phyloP scores from a whole-genome alignment of 768 basidiomycete genomes.

The Leccinum olivaceopallidum region DNA sequence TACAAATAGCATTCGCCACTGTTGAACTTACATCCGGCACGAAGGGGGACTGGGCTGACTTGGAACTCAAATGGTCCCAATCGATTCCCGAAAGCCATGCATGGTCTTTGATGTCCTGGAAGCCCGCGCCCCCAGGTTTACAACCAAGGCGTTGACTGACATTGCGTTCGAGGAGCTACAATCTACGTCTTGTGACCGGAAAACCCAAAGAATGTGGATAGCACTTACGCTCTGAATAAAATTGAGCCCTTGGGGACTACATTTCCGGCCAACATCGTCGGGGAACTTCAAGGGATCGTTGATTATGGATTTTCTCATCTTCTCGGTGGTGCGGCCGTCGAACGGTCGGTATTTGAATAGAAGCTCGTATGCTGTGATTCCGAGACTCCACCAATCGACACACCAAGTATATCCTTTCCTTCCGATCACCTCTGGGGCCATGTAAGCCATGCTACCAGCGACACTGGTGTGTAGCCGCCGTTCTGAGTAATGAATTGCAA shows the following conservation, averaged over 20 bases:
- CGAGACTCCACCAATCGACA: constrained; percentile 96
- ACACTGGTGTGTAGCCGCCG: constrained; percentile 87
- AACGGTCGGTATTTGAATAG: constrained; percentile 83
- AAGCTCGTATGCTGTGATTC: constrained; percentile 89
- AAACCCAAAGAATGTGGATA: constrained; percentile 1
- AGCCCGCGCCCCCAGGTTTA: constrained; percentile 61
- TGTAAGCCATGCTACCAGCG: constrained; percentile 99
- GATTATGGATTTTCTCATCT: constrained; percentile 84
- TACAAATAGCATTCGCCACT: background rate
- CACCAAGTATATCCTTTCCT: constrained; percentile 92
- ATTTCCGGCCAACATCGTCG: constrained; percentile 58
- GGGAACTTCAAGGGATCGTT: constrained; percentile 81
- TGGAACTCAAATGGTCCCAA: constrained; percentile 77
- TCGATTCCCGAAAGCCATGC: constrained; percentile 84
- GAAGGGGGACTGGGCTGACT: constrained; percentile 76
- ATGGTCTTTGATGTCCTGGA: constrained; percentile 78
- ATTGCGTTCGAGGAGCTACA: constrained; percentile 84
- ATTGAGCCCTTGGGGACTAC: constrained; percentile 64
- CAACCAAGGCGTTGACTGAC: constrained; percentile 80
- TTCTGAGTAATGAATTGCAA: constrained; percentile 96
- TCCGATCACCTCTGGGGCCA: constrained; percentile 96
- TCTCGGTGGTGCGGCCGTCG: constrained; percentile 85
- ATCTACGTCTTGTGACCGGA: constrained; percentile 11
- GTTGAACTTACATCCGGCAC: constrained; percentile 83
- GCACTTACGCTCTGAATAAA: constrained; percentile 65